phyloP scores from a whole-genome alignment of 345 rosid genomes.

The Acer saccharum region DNA sequence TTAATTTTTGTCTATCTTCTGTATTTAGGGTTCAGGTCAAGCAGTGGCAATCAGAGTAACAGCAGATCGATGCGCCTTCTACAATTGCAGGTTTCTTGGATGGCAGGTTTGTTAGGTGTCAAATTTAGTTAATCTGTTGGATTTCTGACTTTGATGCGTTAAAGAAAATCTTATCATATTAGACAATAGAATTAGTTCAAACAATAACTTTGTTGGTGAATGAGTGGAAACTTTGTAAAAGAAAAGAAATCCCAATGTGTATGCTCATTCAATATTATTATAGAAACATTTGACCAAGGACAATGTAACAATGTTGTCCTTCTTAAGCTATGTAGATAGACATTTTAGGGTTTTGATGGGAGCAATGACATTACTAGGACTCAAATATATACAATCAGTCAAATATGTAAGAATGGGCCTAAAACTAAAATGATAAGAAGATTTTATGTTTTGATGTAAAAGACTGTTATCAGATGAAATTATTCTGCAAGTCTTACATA shows the following conservation, averaged over 20 bases:
- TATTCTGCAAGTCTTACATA: neutral
- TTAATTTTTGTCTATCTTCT: conserved; percentile 2
- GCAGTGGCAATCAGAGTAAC: conserved; percentile 95
- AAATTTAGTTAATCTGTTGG: neutral
- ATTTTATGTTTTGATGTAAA: neutral
- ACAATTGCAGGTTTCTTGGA: conserved; percentile 92
- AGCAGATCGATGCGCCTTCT: conserved; percentile 94
- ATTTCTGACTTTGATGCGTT: neutral
- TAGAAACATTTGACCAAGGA: neutral
- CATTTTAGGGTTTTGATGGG: neutral
- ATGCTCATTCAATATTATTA: neutral
- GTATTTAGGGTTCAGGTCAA: conserved; percentile 87
- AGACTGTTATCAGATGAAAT: neutral
- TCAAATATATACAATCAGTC: neutral
- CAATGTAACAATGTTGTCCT: neutral
- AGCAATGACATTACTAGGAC: conserved; percentile 4
- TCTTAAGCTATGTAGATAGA: neutral
- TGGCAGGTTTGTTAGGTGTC: conserved; percentile 72
- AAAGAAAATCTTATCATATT: neutral
- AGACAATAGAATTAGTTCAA: neutral
- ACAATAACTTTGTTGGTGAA: neutral
- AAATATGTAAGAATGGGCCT: neutral
- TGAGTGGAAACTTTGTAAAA: neutral
- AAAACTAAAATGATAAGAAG: neutral
- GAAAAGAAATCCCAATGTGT: neutral